Evolutionary conservation across 257 asterid species (phyloP), one percentile per base, ranked within the genome.

Genomic region (Cinchona pubescens): DNA sequence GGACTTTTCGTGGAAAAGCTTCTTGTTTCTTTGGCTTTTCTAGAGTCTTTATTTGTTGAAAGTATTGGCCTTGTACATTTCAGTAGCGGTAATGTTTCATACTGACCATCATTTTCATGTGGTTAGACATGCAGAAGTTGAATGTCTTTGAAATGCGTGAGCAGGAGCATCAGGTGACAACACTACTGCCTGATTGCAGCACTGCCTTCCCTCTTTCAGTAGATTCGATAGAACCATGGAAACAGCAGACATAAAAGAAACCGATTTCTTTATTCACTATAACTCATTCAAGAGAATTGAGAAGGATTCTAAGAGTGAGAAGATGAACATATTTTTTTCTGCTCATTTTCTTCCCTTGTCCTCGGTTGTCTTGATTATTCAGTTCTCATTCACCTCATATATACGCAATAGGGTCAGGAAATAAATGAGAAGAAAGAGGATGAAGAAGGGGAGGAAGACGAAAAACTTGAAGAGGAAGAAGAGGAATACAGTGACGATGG

Each of bases 401-500:
- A n/a, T n/a, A n/a, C n/a, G 66, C 83, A 11, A 19, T 78, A 89
- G 91, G 92, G 85, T 30, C 67, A 82, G 62, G 89, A 66, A 64
- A 84, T 51, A 61, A 69, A 79, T 53, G 92, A 83, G 40, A 77
- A 79, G 55, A 82, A 90, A 68, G 93, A 87, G 37, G 84, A 82
- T 15, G 96, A 85, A 25, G 89, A 83, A 0, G 96, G 86, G 35
- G 91, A 90, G 23, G 91, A 85, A 3, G 89, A 86, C 2, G 89
- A 84, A 35, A 83, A 0, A 34, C 30, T 67, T n/a, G 90, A 83
- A 40, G 90, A 86, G 65, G 93, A 85, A 0, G 96, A 86, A 0
- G 88, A 81, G 71, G 96, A 87, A 78, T 76, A 53, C 61, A 86
- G 89, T 61, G 92, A 85, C 25, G 90, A 89, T 30, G 93, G 91